These are phyloP conservation scores for Serendipita sp. DNA, from an alignment of 768 basidiomycete genomes.

Conservation along the genomic window DNA sequence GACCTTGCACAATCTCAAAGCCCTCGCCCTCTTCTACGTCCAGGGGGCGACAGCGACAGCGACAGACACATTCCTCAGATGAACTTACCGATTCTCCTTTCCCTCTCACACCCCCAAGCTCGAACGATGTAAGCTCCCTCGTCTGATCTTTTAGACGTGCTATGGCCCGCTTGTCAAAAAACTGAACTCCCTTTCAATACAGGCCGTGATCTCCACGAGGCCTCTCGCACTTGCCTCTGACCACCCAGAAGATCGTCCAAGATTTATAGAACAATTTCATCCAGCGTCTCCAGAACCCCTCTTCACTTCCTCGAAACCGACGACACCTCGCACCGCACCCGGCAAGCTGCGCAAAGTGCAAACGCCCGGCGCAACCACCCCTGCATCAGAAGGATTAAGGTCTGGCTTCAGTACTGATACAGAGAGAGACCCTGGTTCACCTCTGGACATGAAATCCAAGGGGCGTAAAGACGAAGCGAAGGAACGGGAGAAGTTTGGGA, in stretches of 20 bases:
- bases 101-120: neutral
- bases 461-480: neutral
- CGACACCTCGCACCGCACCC: neutral
- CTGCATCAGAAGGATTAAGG: neutral
- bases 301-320: neutral
- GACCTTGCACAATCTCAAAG: too few species aligned
- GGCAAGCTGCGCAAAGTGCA: neutral
- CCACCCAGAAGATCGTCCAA: neutral
- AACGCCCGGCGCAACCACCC: neutral
- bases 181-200: neutral
- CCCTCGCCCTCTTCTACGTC: too few species aligned
- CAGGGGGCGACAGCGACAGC: neutral
- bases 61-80: slow-evolving; percentile 5
- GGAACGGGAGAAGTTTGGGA: neutral
- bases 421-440: neutral
- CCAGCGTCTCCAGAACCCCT: neutral
- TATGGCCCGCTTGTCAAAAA: neutral
- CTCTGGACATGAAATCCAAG: neutral
- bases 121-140: neutral
- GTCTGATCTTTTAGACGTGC: neutral
- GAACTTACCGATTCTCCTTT: neutral
- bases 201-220: neutral
- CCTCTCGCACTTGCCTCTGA: neutral
- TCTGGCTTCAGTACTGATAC: neutral
- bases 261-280: slow-evolving; percentile 1